Conservation (phyloP, 768 basidiomycete genomes). For the Mycena sanguinolenta region DNA sequence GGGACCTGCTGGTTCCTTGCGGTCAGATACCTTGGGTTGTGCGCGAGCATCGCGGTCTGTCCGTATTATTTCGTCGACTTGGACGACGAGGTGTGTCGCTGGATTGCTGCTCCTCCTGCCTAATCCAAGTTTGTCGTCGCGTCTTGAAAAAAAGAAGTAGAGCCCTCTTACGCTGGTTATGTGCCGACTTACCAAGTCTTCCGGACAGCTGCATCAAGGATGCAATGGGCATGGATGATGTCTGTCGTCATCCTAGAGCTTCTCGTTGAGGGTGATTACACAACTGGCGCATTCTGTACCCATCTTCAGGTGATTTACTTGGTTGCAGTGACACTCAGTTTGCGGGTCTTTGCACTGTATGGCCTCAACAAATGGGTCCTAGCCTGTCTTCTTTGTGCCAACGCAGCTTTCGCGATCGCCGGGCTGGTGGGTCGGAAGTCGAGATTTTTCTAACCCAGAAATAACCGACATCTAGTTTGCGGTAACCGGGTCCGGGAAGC, state of each 20-base stretch:
- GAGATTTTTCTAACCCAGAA: background rate
- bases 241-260: no score
- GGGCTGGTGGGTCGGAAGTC: background rate
- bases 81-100: constrained; percentile 27
- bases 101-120: no score
- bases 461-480: background rate
- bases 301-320: no score
- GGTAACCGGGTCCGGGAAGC: background rate
- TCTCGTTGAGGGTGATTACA: no score
- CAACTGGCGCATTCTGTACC: no score
- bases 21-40: constrained; percentile 21
- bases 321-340: no score
- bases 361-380: background rate
- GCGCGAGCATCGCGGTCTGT: constrained; percentile 20
- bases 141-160: no score
- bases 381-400: background rate
- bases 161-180: no score
- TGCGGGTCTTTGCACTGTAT: background rate
- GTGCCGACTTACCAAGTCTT: no score
- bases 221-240: no score
- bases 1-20: constrained; percentile 30
- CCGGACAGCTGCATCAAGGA: no score
- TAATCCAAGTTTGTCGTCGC: no score
- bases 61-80: constrained; percentile 21
- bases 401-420: background rate